Percentiles rank a stretch among this genome's conserved stretches.
These are phyloP conservation scores for Kitagawia praeruptora DNA, from an alignment of 129 eudicot genomes.

Conservation along the genomic window DNA sequence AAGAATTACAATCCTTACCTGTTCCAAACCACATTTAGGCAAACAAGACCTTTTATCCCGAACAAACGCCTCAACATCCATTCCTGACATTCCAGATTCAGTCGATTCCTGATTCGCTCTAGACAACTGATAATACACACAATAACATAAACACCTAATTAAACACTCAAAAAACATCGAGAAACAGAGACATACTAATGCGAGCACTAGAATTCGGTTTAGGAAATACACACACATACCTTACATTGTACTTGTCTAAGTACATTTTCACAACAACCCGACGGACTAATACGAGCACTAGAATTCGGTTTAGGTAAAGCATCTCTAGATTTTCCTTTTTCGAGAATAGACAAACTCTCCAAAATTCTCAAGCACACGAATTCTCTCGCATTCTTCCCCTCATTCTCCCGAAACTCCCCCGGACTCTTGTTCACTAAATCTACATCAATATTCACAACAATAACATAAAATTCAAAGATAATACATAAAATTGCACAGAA, in stretches of 20 bases:
- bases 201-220: too few relatives aligned
- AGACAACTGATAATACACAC: constrained; percentile 31
- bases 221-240: constrained; percentile 23
- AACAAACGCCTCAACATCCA: constrained; percentile 44
- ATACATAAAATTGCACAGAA: background rate
- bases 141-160: background rate
- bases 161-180: background rate
- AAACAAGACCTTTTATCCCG: constrained; percentile 40
- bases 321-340: constrained; percentile 13
- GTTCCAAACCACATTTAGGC: constrained; percentile 34
- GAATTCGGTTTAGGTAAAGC: background rate
- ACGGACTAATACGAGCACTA: constrained; percentile 29
- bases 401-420: constrained; percentile 16
- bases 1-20: constrained; percentile 28
- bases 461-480: background rate
- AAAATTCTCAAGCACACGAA: constrained; percentile 44
- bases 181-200: background rate
- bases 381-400: constrained; percentile 57
- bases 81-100: constrained; percentile 26
- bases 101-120: constrained; percentile 17
- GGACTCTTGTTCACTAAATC: constrained; percentile 52
- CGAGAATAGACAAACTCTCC: constrained; percentile 36
- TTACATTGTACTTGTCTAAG: constrained; percentile 37
- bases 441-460: constrained; percentile 27
- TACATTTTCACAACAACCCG: constrained; percentile 53